Evolutionary conservation across 1,284 basidiomycete species (phyloP), one percentile per base, ranked within the genome.

Genomic region (Caloboletus firmus): DNA sequence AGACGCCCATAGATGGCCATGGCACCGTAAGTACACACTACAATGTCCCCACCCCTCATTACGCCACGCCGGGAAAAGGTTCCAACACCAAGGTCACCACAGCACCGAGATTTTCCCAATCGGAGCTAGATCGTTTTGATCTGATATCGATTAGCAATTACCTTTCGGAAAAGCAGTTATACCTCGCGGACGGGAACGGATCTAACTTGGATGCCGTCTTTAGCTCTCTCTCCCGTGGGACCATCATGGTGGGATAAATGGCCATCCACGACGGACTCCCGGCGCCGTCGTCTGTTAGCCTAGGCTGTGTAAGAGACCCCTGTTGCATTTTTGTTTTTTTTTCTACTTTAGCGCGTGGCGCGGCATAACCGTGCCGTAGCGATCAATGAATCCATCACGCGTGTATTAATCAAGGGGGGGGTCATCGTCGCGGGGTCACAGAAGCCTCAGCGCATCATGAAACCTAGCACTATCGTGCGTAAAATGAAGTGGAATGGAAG

Each of bases 41-140:
- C 24, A 24, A 49, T 22, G 47, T 49, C 26, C 45, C 42, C 46
- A 24, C 42, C 22, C 12, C 12, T 24, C 49, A 36, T 26, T 22
- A 50, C 49, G 49, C 45, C 45, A 31, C 4, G 44, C 11, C 22
- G 28, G 28, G 28, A n/a, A 30, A 45, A 18, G 11, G 24, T 41
- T 45, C n/a, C 6, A 46, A 3, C 24, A 11, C 18, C 18, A 35
- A 24, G 31, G 11, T 30, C 28, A 10, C 15, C 41, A 15, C 28
- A 46, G 13, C 45, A 32, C 10, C 28, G 7, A 32, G 22, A 30
- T 52, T n/a, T 35, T 30, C 31, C 39, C 30, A 58, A 55, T 59
- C 36, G 62, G 59, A 55, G 51, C 26, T 61, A 62, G 60, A 61
- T 61, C 62, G 46, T 26, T 32, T 37, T 51, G 46, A 64, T 61